Evolutionary conservation across 129 eudicot species (phyloP).

Genomic region (Dittrichia graveolens): DNA sequence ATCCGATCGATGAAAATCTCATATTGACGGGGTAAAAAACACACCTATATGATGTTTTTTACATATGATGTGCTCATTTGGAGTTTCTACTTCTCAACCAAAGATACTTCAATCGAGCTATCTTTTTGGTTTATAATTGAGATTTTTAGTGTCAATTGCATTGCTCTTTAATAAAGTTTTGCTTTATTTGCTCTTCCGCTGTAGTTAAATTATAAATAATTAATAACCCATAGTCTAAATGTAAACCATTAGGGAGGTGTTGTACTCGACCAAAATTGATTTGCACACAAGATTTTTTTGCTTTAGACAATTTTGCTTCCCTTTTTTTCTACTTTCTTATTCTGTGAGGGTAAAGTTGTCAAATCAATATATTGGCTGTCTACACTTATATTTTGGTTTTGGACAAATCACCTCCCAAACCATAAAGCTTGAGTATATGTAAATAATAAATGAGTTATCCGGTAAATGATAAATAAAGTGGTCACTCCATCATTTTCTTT

Average conservation of each 20-base stretch:
- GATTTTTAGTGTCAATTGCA: neutral
- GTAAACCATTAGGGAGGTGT: neutral
- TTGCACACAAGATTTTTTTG: no score
- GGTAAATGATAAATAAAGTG: neutral
- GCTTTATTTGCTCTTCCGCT: neutral
- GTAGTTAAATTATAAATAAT: neutral
- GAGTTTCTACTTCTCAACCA: neutral
- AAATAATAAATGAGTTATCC: neutral
- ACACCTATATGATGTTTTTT: neutral
- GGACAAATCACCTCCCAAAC: neutral
- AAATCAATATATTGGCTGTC: no score
- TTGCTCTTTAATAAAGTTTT: neutral
- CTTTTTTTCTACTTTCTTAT: no score
- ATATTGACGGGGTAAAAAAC: slow-evolving; percentile 80
- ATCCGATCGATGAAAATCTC: slow-evolving; percentile 69
- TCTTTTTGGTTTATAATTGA: neutral
- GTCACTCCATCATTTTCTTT: slow-evolving; percentile 12
- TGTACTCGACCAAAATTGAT: no score
- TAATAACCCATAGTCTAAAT: neutral
- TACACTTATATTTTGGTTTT: no score
- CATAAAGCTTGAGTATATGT: neutral
- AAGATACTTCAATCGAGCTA: neutral
- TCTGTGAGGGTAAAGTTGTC: no score
- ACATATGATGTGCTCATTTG: neutral
- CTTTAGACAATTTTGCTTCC: no score